phyloP scores from a whole-genome alignment of 352 stramenopile genomes.

The Globisporangium paroecandrum region DNA sequence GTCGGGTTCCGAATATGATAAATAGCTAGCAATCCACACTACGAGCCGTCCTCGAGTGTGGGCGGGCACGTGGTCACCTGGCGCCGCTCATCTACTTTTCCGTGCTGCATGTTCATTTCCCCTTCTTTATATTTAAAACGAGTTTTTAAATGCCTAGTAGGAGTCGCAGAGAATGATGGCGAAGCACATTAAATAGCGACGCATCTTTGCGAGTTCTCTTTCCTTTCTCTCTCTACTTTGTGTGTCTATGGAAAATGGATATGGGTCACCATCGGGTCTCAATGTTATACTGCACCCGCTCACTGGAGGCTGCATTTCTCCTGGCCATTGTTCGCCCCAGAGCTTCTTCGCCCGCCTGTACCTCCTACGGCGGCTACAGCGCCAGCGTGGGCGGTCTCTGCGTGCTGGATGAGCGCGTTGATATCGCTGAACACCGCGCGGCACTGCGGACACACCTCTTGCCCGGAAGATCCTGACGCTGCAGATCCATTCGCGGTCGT shows the following conservation, averaged over 20 bases:
- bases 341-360: slow-evolving; percentile 1
- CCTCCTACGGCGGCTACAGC: slow-evolving; percentile 16
- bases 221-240: not conserved
- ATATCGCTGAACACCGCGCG: slow-evolving; percentile 51
- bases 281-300: not conserved
- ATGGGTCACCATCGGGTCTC: not conserved
- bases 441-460: slow-evolving; percentile 71
- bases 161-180: not conserved
- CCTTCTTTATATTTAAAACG: slow-evolving; percentile 12
- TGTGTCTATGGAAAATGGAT: not conserved
- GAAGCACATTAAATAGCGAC: slow-evolving; percentile 5
- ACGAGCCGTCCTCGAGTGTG: not conserved
- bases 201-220: not conserved
- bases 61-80: not conserved
- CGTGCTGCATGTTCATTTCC: not conserved
- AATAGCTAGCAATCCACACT: too few relatives aligned
- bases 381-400: slow-evolving; percentile 42
- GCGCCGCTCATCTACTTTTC: not conserved
- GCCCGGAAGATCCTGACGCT: slow-evolving; percentile 13
- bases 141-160: slow-evolving; percentile 6
- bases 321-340: slow-evolving; percentile 20
- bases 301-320: slow-evolving; percentile 50
- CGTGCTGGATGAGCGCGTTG: slow-evolving; percentile 55
- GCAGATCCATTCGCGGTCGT: not conserved
- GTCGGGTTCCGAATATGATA: not conserved